phyloP scores from a whole-genome alignment of 306 rosid genomes.

The Malus sieversii region DNA sequence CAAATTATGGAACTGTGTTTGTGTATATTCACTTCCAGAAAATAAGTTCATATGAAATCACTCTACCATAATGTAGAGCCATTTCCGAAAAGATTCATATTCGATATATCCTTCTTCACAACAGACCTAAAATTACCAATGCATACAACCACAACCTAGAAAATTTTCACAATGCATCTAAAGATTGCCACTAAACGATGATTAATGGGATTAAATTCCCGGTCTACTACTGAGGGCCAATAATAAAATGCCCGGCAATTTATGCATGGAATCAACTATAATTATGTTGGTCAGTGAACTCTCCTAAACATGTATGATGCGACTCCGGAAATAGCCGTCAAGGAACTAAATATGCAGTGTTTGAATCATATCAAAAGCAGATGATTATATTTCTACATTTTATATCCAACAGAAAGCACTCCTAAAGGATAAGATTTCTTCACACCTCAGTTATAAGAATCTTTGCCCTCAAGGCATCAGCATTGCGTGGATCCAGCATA shows the following conservation, averaged over 20 bases:
- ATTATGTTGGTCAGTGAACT: too few species aligned
- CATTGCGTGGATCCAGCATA: slow-evolving; percentile 85
- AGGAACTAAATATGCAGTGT: neutral
- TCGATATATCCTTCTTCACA: neutral
- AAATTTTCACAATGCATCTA: neutral
- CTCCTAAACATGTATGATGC: too few species aligned
- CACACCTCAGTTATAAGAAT: slow-evolving; percentile 93
- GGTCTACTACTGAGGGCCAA: too few species aligned
- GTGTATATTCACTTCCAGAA: too few species aligned
- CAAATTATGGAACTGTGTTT: neutral
- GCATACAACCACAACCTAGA: neutral
- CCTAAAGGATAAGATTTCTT: neutral
- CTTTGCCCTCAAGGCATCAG: slow-evolving; percentile 97
- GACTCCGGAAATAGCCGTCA: too few species aligned
- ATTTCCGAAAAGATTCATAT: neutral
- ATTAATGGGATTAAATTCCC: neutral
- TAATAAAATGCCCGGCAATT: too few species aligned
- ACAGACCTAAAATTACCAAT: neutral
- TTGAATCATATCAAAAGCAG: neutral
- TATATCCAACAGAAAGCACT: neutral
- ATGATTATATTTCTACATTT: neutral
- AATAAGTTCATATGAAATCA: neutral
- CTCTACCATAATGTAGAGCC: neutral
- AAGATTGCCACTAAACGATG: neutral
- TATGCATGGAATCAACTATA: too few species aligned